A percentile compares a stretch with the other conserved stretches of the same genome.
These are phyloP conservation scores for Colletotrichum godetiae DNA, from an alignment of 2,329 filamentous ascomycete genomes.

Conservation along the genomic window DNA sequence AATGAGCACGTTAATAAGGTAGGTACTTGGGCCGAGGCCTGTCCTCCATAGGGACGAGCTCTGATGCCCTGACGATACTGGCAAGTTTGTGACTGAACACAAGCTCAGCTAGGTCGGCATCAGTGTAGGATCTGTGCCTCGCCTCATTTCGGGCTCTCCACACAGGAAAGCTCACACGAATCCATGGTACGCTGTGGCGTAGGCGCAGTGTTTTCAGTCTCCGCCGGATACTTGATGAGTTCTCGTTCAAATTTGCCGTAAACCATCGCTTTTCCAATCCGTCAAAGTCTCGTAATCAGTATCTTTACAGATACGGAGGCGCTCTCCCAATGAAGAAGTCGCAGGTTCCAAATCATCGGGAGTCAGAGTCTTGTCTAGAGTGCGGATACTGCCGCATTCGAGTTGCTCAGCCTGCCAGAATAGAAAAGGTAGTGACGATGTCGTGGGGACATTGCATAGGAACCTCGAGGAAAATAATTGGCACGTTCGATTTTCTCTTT, in stretches of 20 bases:
- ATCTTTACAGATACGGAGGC: neutral
- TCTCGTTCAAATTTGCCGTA: neutral
- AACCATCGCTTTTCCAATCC: neutral
- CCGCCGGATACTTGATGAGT: neutral
- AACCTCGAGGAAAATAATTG: neutral
- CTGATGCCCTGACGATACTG: neutral
- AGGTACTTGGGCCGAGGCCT: neutral
- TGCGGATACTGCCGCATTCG: neutral
- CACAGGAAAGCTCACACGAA: neutral
- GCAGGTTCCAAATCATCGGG: neutral
- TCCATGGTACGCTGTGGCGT: neutral
- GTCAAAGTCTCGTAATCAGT: neutral
- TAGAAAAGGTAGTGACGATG: neutral
- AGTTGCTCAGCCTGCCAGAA: neutral
- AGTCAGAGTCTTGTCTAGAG: neutral
- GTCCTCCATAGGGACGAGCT: neutral
- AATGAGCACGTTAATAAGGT: neutral
- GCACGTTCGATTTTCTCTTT: constrained; percentile 3
- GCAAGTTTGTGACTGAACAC: neutral
- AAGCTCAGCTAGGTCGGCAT: neutral
- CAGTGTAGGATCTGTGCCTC: neutral
- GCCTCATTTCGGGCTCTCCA: neutral
- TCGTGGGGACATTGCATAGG: neutral
- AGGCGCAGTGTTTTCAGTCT: neutral
- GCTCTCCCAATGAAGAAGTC: neutral